Evolutionary conservation across 1,139 yeast species (phyloP).

Genomic region (Blastobotrys illinoisensis): DNA sequence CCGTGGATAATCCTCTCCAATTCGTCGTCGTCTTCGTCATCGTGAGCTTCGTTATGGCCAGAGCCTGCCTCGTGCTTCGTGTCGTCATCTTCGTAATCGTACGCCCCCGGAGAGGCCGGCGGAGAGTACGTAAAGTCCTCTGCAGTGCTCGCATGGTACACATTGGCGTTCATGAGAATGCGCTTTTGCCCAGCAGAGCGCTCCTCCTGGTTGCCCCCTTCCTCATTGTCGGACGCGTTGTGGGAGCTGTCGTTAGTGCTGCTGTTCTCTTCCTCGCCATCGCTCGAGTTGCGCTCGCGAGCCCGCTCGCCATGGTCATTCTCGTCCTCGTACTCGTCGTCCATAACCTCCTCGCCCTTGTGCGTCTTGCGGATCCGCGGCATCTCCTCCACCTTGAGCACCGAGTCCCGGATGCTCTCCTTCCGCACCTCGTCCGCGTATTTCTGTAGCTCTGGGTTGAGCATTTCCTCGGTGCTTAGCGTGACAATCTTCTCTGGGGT

Average conservation of each 20-base stretch:
- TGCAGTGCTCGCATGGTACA: slow-evolving; percentile 11
- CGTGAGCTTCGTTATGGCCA: not conserved
- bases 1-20: slow-evolving; percentile 34
- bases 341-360: slow-evolving; percentile 81
- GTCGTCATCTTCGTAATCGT: slow-evolving; percentile 8
- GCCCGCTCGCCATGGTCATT: not conserved
- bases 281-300: not conserved
- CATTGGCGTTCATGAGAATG: not conserved
- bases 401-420: slow-evolving; percentile 59
- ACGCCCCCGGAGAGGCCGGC: slow-evolving; percentile 17
- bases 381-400: slow-evolving; percentile 48
- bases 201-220: slow-evolving; percentile 1
- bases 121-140: slow-evolving; percentile 23
- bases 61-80: slow-evolving; percentile 7
- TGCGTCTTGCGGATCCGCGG: slow-evolving; percentile 74
- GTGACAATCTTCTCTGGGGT: slow-evolving; percentile 48
- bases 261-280: not conserved
- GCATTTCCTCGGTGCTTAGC: slow-evolving; percentile 57
- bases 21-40: slow-evolving; percentile 27
- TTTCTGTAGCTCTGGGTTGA: slow-evolving; percentile 65
- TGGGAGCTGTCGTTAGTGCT: not conserved
- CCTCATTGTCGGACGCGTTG: slow-evolving; percentile 1
- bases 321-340: slow-evolving; percentile 26
- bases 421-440: slow-evolving; percentile 69
- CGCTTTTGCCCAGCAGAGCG: slow-evolving; percentile 8